A percentile compares a stretch with the other conserved stretches of the same genome.
These are phyloP conservation scores for Mortierella sp. DNA, from an alignment of 371 early-diverging fungal genomes.

Conservation along the genomic window DNA sequence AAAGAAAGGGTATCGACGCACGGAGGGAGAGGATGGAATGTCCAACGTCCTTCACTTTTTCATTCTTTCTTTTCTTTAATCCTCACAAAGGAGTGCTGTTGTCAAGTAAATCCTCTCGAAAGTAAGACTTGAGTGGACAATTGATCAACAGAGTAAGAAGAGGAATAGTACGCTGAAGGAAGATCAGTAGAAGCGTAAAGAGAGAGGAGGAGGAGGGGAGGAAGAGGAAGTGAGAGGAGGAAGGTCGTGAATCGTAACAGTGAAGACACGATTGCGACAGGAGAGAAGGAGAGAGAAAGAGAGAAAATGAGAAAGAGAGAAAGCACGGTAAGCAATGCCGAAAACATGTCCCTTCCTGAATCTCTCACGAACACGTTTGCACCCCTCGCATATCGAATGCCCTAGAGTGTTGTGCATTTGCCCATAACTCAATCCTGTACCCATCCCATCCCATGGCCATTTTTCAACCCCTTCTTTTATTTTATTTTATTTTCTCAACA, in stretches of 20 bases:
- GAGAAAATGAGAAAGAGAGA: background rate
- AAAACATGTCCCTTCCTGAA: background rate
- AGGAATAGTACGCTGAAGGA: background rate
- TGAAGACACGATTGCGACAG: constrained; percentile 16
- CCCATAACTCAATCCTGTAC: background rate
- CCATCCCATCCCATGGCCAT: background rate
- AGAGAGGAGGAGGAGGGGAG: background rate
- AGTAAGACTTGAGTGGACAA: background rate
- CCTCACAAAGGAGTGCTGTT: background rate
- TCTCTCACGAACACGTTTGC: constrained; percentile 5
- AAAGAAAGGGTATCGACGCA: constrained; percentile 12
- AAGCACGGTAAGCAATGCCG: background rate
- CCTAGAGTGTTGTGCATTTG: background rate
- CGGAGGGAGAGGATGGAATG: background rate
- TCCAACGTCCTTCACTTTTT: constrained; percentile 1
- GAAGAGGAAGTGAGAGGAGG: background rate
- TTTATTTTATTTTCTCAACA: background rate
- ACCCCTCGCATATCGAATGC: background rate
- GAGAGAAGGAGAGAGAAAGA: background rate
- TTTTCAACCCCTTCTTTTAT: too few relatives aligned
- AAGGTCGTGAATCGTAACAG: constrained; percentile 30
- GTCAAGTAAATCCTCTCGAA: background rate
- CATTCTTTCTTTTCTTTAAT: constrained; percentile 2
- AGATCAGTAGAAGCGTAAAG: background rate
- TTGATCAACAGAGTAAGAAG: background rate